A percentile compares a stretch with the other conserved stretches of the same genome.
Conservation (phyloP, 176 grass and related monocot species). For the Aechmea fasciata region DNA sequence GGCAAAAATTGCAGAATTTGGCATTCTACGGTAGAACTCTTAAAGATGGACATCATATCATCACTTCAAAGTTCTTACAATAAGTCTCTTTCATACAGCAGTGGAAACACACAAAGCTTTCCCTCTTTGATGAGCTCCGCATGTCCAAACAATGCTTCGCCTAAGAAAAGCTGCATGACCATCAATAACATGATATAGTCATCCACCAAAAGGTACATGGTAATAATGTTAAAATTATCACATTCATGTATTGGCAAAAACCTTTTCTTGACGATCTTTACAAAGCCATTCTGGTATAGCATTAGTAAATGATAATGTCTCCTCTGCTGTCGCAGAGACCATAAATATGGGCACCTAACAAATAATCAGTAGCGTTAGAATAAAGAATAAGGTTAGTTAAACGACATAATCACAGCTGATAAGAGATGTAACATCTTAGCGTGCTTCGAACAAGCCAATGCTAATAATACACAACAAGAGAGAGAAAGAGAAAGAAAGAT, state of each 20-base stretch:
- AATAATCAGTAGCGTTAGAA: no score
- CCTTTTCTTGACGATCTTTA: slow-evolving; percentile 85
- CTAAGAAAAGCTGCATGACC: slow-evolving; percentile 59
- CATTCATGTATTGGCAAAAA: slow-evolving; percentile 22
- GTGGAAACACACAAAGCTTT: slow-evolving; percentile 42
- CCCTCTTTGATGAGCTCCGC: slow-evolving; percentile 62
- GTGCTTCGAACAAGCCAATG: not conserved
- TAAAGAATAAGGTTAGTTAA: no score
- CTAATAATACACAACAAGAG: not conserved
- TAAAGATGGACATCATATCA: not conserved
- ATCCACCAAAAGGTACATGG: not conserved
- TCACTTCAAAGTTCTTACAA: slow-evolving; percentile 43
- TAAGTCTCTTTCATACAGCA: slow-evolving; percentile 54
- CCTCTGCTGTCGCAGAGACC: slow-evolving; percentile 60
- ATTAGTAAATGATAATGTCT: slow-evolving; percentile 50
- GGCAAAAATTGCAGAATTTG: slow-evolving; percentile 9
- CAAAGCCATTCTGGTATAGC: slow-evolving; percentile 89
- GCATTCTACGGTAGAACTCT: slow-evolving; percentile 7
- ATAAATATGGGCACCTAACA: slow-evolving; percentile 74
- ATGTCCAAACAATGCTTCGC: slow-evolving; percentile 69
- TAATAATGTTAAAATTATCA: slow-evolving; percentile 14
- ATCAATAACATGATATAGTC: slow-evolving; percentile 13
- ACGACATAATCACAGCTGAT: no score
- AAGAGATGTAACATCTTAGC: not conserved
- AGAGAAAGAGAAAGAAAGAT: not conserved